phyloP scores from a whole-genome alignment of 2,329 filamentous ascomycete species.

The Sclerotinia nivalis region DNA sequence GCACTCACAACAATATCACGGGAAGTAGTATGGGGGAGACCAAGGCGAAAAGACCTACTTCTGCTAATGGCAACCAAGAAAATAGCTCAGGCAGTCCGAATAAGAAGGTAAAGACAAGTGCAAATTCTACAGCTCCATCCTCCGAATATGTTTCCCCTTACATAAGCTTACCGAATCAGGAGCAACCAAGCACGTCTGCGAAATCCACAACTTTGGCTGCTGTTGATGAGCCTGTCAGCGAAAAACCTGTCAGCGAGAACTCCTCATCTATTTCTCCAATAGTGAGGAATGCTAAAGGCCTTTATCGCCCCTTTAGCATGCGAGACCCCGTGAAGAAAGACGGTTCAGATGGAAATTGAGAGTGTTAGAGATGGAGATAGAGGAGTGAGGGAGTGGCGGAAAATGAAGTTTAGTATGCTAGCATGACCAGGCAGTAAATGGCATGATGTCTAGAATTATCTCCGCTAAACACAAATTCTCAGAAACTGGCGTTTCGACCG shows the following conservation, averaged over 20 bases:
- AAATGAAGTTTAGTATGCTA: neutral
- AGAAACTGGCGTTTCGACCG: neutral
- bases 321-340: neutral
- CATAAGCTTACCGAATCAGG: neutral
- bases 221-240: neutral
- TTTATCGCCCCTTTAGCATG: neutral
- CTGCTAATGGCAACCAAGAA: neutral
- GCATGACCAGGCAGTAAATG: neutral
- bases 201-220: no score
- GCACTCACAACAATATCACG: neutral
- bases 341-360: no score
- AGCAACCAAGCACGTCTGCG: neutral
- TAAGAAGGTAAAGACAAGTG: neutral
- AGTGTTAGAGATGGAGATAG: no score
- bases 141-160: neutral
- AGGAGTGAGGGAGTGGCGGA: neutral
- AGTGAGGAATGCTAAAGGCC: neutral
- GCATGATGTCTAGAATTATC: neutral
- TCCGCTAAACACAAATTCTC: neutral
- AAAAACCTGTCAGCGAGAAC: neutral
- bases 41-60: neutral
- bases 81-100: neutral
- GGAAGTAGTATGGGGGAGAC: neutral
- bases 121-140: neutral
- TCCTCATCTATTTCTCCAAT: no score